Base-by-base conservation (phyloP, 139 green algal species). In the Chlamydomonas sp. region DNA sequence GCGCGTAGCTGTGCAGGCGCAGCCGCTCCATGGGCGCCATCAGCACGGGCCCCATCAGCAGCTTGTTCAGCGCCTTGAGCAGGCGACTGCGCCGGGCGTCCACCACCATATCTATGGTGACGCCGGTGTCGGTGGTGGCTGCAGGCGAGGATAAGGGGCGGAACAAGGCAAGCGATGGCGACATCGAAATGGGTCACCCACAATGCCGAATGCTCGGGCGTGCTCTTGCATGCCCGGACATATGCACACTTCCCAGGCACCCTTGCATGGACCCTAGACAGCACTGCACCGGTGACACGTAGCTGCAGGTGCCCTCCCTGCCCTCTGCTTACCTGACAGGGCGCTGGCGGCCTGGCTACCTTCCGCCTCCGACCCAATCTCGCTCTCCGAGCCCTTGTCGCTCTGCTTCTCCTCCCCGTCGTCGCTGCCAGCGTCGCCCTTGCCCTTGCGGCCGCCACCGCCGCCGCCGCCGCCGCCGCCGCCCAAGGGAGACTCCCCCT, bases 331-430 rank as follows among this genome's bases (percentile, higher is more conserved):
- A 88, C 84, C 57, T 20, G 75, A 77, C 57, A 88, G 62, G 63
- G 18, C 75, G 75, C 84, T 88, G 2, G 84, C 84, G 7, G 66
- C 84, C 63, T 88, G 72, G 64, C 84, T 88, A 17, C 59, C 84
- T 49, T 49, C 31, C 3, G 77, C 75, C 0, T 6, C 64, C 63
- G 63, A 78, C 7, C 64, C 84, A 15, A 31, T 16, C 72, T 80
- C 73, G 62, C 73, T 80, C 72, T 20, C 78, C 49, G 6, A 18
- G 5, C 5, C 18, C 18, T 69, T 20, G 61, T 58, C 78, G 16
- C 63, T 18, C 2, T 59, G 61, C 1, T 2, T 61, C 4, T 15
- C 78, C 4, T 83, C 78, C 78, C 58, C 73, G 31, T 1, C 73
- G 31, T 2, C 73, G 31, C 49, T 17, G 73, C 73, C 73, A 49